Base-by-base conservation (phyloP, 2,329 filamentous ascomycete genomes). In the Hymenoscyphus occultus region DNA sequence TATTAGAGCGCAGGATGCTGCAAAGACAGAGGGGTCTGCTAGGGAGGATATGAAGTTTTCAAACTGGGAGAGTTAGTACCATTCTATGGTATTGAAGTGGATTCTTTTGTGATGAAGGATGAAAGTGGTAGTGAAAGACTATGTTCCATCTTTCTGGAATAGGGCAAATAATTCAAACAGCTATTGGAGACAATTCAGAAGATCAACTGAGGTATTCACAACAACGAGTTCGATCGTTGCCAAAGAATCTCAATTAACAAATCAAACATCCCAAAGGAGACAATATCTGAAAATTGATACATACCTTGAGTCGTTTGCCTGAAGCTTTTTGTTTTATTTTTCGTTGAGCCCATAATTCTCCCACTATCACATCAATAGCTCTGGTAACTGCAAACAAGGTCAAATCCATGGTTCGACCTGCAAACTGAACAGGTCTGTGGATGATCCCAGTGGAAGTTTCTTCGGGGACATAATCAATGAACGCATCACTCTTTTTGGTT, bases 361-460 rank as follows among this genome's bases (percentile, higher is more conserved):
- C 87, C 56, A 90, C 79, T 9, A 92, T 71, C 5, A 92, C 85
- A 76, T 95, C 91, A 12, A 90, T 74, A 56, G 92, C 92, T 70
- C 91, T 83, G 12, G 86, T 87, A 57, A 85, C 80, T 12, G 90
- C 86, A 74, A 95, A 94, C n/a, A 96, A 80, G 0, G 91, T 94
- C 39, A 96, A 81, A 74, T 96, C 92, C 66, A 96, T 83, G 1
- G 92, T 94, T 71, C 88, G 86, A 56, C 92, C 92, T 12, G 88
- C 90, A 56, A 76, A 72, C 14, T 72, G 73, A 56, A 71, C 71
- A 63, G 73, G 70, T 65, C 74, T 67, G n/a, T 67, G 68, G 19
- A 74, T 66, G 14, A 69, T 68, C 69, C 67, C 70, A 12, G 63
- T 67, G 13, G 65, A 48, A 19, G 69, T 73, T 58, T 76, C 74